Conservation (phyloP, 164 flowering plant species). For the grape (Vitis vinifera) region ASM3070453v1 NC_081817.1:29403501-29404000, state of each 20-base stretch:
- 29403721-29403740: constrained; percentile 37
- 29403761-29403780: constrained; percentile 11
- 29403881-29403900: constrained; percentile 66
- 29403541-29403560: constrained; percentile 24
- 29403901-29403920: constrained; percentile 49
- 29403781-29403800: neutral
- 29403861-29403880: constrained; percentile 59
- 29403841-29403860: constrained; percentile 39
- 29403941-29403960: constrained; percentile 41
- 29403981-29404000: constrained; percentile 54
- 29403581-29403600: constrained; percentile 15
- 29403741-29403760: constrained; percentile 25
- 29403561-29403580: constrained; percentile 22
- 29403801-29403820: constrained; percentile 39
- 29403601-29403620: constrained; percentile 22
- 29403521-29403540: constrained; percentile 45
- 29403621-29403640: constrained; percentile 21
- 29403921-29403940: constrained; percentile 45
- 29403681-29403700: constrained; percentile 53
- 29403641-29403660: constrained; percentile 10
- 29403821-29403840: constrained; percentile 51
- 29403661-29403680: constrained; percentile 53
- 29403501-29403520: constrained; percentile 32
- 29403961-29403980: constrained; percentile 59
- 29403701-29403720: constrained; percentile 35